These are phyloP conservation scores for Leucogyrophana mollusca DNA, from an alignment of 768 basidiomycete species.

Conservation along the genomic window DNA sequence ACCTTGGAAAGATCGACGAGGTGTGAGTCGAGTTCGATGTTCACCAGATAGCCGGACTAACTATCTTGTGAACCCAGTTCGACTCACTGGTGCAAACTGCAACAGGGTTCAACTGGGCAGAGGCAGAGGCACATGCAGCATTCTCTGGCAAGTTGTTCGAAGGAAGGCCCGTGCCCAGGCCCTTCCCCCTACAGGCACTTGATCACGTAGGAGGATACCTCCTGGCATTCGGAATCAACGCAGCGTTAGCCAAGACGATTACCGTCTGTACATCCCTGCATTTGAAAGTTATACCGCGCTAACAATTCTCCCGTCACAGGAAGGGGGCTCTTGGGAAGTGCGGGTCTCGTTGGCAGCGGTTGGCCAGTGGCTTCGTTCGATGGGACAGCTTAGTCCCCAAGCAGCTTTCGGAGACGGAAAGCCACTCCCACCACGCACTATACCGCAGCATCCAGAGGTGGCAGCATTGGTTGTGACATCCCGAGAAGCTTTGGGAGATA, in stretches of 20 bases:
- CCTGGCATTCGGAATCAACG: conserved; percentile 56
- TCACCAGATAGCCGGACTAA: not conserved
- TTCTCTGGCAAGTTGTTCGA: conserved; percentile 17
- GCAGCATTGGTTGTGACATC: conserved; percentile 28
- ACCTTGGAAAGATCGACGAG: conserved; percentile 51
- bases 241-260: conserved; percentile 52
- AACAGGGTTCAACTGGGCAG: conserved; percentile 57
- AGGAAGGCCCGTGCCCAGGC: conserved; percentile 16
- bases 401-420: conserved; percentile 39
- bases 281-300: no score
- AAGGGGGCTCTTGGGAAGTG: conserved; percentile 62
- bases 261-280: no score
- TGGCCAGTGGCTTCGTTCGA: conserved; percentile 53
- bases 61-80: conserved; percentile 40
- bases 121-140: conserved; percentile 45
- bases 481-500: conserved; percentile 18
- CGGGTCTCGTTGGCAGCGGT: conserved; percentile 58
- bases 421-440: conserved; percentile 36
- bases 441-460: conserved; percentile 39
- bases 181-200: conserved; percentile 57
- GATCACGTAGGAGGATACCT: conserved; percentile 62
- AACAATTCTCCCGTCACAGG: conserved; percentile 30
- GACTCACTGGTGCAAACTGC: conserved; percentile 66
- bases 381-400: conserved; percentile 44
- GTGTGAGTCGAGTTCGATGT: conserved; percentile 33